Conservation (phyloP, 805 yeast species). For the Candida koratica region DNA sequence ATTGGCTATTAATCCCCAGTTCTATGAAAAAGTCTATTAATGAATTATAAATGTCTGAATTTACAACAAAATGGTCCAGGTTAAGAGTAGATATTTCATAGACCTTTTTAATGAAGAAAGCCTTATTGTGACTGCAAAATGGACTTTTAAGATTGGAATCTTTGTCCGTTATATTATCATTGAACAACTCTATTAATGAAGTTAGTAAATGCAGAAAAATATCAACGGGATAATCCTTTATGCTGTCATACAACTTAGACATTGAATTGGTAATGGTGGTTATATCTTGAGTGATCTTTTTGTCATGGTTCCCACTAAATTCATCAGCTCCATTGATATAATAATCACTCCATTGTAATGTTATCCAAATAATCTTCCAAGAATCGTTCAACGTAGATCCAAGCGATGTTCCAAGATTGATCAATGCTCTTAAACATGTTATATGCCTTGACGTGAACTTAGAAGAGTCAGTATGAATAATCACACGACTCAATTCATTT, state of each 20-base stretch:
- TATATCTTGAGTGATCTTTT: slow-evolving; percentile 34
- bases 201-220: slow-evolving; percentile 48
- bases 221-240: slow-evolving; percentile 47
- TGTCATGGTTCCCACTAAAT: slow-evolving; percentile 23
- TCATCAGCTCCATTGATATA: slow-evolving; percentile 56
- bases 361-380: slow-evolving; percentile 59
- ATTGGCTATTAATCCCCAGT: slow-evolving; percentile 34
- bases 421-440: slow-evolving; percentile 71
- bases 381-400: slow-evolving; percentile 66
- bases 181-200: slow-evolving; percentile 42
- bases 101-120: slow-evolving; percentile 52
- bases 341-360: slow-evolving; percentile 78
- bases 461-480: slow-evolving; percentile 13
- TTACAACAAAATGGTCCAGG: slow-evolving; percentile 41
- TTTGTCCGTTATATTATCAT: slow-evolving; percentile 16
- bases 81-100: slow-evolving; percentile 51
- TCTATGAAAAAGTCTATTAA: slow-evolving; percentile 48
- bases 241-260: slow-evolving; percentile 59
- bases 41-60: slow-evolving; percentile 27
- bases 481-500: slow-evolving; percentile 24
- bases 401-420: slow-evolving; percentile 73
- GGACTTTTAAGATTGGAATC: neutral
- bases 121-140: slow-evolving; percentile 52
- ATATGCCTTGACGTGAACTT: slow-evolving; percentile 63
- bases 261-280: slow-evolving; percentile 52